Evolutionary conservation across 2,329 filamentous ascomycete species (phyloP), one percentile per base, ranked within the genome.

Genomic region (Xylariaceae sp.): DNA sequence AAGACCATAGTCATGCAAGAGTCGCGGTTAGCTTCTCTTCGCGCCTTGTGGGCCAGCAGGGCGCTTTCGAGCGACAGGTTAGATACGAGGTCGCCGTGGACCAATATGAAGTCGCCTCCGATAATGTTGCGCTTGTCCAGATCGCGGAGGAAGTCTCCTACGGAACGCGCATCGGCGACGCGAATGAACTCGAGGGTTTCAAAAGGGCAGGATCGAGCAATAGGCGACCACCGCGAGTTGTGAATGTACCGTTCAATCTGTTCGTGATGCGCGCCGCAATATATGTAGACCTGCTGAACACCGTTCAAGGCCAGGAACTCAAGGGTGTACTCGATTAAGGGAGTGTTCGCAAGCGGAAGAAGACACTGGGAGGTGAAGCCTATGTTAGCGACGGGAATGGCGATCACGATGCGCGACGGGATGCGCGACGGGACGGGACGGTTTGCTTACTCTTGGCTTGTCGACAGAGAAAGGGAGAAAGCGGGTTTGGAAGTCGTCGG

Each of bases 1-100:
- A 97, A 77, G 10, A 99, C 84, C 82, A 97, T 89, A 2, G 94
- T 99, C 94, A 99, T 97, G 75, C 97, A 96, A 44, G 93, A 92
- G 72, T 96, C 93, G 69, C 94, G 93, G 76, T 95, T 91, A 56
- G 87, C 86, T 70, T 88, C 84, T 61, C 92, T 85, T 60, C 94
- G 87, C 57, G 87, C 87, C 61, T 90, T 86, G 73, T 99, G 94
- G 56, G 85, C 86, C 2, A 86, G 84, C 55, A 99, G 77, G 7
- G 89, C 88, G 52, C 80, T 79, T 62, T 93, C 90, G n/a, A 99
- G 85, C 15, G 88, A 84, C 58, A 97, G 78, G 70, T 97, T 97
- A 65, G 91, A 90, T 53, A 99, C 87, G 30, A 97, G 82, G 73
- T 99, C 94, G 58, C 93, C 93, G 72, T 95, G 92, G 2, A 97